Conservation (phyloP, 2,329 filamentous ascomycete species). For the Esteya vermicola region DNA sequence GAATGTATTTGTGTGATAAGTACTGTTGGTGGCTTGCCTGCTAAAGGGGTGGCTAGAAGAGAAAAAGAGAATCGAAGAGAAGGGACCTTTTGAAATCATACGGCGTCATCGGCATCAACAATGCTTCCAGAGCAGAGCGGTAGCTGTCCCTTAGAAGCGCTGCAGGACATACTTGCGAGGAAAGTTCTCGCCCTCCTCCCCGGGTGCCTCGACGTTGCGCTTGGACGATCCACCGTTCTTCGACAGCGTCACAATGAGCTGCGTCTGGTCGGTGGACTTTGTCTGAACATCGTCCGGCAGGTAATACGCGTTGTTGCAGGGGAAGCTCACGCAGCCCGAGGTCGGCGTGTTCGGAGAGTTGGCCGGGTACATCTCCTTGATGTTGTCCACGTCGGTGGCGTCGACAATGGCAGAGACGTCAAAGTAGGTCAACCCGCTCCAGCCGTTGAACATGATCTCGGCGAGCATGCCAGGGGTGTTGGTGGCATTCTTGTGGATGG, state of each 20-base stretch:
- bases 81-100: too few species aligned
- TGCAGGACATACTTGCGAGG: background rate
- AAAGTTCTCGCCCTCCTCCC: constrained; percentile 7
- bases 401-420: constrained; percentile 32
- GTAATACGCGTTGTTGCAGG: constrained; percentile 27
- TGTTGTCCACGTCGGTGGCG: constrained; percentile 22
- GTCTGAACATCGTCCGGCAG: constrained; percentile 24
- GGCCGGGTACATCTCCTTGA: constrained; percentile 24
- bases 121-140: too few species aligned
- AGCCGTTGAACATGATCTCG: constrained; percentile 22
- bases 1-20: too few species aligned
- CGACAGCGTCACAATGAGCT: constrained; percentile 20
- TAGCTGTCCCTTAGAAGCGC: too few species aligned
- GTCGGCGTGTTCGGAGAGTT: constrained; percentile 13
- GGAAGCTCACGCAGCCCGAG: constrained; percentile 25
- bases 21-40: too few species aligned
- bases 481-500: constrained; percentile 17
- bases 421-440: constrained; percentile 22
- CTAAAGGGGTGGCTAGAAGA: too few species aligned
- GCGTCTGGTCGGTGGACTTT: constrained; percentile 17
- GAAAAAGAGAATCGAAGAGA: background rate
- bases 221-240: constrained; percentile 3
- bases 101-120: too few species aligned
- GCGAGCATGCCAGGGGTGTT: constrained; percentile 23
- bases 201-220: constrained; percentile 4